Evolutionary conservation across 2,329 filamentous ascomycete genomes (phyloP).

Genomic region (Colletotrichum tofieldiae): DNA sequence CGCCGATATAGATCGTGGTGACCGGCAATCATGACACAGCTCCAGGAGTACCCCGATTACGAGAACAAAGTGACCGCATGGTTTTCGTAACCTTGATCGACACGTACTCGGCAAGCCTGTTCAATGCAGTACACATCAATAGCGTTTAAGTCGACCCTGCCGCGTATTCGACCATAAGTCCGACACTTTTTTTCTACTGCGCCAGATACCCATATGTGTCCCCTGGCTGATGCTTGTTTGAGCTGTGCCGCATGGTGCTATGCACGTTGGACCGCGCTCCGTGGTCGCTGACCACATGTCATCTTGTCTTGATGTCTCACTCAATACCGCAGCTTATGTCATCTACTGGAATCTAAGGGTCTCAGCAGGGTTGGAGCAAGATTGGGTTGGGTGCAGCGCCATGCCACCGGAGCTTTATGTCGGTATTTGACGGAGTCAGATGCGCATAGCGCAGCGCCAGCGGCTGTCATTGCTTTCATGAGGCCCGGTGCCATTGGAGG

Average conservation of each 20-base stretch:
- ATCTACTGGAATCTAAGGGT: conserved; percentile 24
- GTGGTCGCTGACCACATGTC: conserved; percentile 15
- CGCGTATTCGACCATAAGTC: neutral
- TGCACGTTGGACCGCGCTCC: neutral
- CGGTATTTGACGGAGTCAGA: conserved; percentile 18
- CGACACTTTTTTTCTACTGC: neutral
- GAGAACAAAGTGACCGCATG: no score
- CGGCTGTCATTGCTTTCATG: neutral
- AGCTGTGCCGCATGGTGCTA: neutral
- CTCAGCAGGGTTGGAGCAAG: conserved; percentile 23
- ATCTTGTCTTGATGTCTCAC: neutral
- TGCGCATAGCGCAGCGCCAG: neutral
- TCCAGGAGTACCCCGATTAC: neutral
- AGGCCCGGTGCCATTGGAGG: neutral
- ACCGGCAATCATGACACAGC: neutral
- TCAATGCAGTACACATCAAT: neutral
- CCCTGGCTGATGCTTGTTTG: neutral
- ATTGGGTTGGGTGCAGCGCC: conserved; percentile 17
- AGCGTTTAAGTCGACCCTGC: neutral
- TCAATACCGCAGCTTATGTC: conserved; percentile 17
- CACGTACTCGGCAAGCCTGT: neutral
- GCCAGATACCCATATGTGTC: neutral
- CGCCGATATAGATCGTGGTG: neutral
- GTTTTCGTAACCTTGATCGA: neutral
- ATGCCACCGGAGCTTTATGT: conserved; percentile 29